These are phyloP conservation scores for Sanghuangporus weigelae DNA, from an alignment of 1,284 basidiomycete genomes.

Conservation along the genomic window DNA sequence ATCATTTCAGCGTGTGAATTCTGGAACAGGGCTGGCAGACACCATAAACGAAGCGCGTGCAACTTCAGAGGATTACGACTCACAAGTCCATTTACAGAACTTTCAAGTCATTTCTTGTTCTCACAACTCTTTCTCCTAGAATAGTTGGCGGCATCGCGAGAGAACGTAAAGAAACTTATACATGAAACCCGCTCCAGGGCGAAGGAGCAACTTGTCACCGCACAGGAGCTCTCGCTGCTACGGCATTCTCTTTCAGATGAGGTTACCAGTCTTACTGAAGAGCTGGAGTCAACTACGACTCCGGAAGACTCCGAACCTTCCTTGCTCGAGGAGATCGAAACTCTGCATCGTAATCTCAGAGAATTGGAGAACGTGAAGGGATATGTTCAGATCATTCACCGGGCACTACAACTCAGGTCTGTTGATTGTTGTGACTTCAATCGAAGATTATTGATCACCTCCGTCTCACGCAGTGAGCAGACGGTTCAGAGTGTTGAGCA, in stretches of 20 bases:
- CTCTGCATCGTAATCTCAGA: conserved; percentile 63
- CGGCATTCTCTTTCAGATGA: conserved; percentile 76
- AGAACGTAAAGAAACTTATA: conserved; percentile 39
- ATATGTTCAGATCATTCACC: conserved; percentile 73
- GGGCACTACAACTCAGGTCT: conserved; percentile 69
- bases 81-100: conserved; percentile 6
- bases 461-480: conserved; percentile 43
- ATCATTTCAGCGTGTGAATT: conserved; percentile 30
- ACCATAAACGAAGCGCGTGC: conserved; percentile 21
- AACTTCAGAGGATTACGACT: not conserved
- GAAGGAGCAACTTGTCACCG: conserved; percentile 47
- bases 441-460: not conserved
- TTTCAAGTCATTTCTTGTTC: not conserved
- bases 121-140: conserved; percentile 32
- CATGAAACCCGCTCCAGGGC: conserved; percentile 38
- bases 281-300: conserved; percentile 54
- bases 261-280: conserved; percentile 59
- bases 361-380: conserved; percentile 70
- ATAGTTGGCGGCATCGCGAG: conserved; percentile 55
- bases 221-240: conserved; percentile 68
- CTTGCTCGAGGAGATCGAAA: conserved; percentile 77
- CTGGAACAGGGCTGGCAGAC: conserved; percentile 22
- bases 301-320: conserved; percentile 34
- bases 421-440: conserved; percentile 23
- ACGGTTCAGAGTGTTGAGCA: conserved; percentile 44